Conservation (phyloP, 148 eudicot genomes). For the Cornus florida region DNA sequence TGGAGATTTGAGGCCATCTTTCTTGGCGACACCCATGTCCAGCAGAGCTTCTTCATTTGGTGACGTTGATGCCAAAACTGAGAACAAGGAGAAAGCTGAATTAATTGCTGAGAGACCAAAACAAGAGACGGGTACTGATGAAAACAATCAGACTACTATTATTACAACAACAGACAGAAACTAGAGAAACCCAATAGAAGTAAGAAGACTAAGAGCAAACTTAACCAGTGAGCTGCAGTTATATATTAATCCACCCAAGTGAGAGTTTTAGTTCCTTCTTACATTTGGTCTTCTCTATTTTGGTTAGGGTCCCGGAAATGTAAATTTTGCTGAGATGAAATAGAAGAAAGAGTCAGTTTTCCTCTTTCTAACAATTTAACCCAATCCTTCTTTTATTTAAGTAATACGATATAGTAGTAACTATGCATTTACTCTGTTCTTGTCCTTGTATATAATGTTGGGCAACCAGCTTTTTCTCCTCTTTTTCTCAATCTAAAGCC, state of each 20-base stretch:
- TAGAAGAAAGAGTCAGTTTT: too few species aligned
- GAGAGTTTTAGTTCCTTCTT: neutral
- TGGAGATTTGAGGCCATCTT: slow-evolving; percentile 60
- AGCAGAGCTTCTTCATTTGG: slow-evolving; percentile 30
- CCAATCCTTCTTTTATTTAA: too few species aligned
- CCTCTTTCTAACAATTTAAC: too few species aligned
- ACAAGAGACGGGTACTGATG: neutral
- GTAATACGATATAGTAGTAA: too few species aligned
- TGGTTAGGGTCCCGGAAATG: neutral
- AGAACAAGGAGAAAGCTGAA: neutral
- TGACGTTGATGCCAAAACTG: slow-evolving; percentile 6
- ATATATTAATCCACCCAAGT: too few species aligned
- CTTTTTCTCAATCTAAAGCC: too few species aligned
- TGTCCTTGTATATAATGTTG: too few species aligned
- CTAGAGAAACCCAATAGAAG: neutral
- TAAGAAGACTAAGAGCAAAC: neutral
- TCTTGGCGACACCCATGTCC: slow-evolving; percentile 51
- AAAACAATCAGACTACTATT: neutral
- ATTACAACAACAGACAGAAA: neutral
- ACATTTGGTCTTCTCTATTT: too few species aligned
- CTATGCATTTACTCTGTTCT: too few species aligned
- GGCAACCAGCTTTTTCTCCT: too few species aligned
- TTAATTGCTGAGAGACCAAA: neutral
- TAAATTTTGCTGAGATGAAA: neutral
- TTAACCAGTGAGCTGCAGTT: neutral